Conservation (phyloP, 2,329 filamentous ascomycete genomes). For the Annulohypoxylon truncatum region DNA sequence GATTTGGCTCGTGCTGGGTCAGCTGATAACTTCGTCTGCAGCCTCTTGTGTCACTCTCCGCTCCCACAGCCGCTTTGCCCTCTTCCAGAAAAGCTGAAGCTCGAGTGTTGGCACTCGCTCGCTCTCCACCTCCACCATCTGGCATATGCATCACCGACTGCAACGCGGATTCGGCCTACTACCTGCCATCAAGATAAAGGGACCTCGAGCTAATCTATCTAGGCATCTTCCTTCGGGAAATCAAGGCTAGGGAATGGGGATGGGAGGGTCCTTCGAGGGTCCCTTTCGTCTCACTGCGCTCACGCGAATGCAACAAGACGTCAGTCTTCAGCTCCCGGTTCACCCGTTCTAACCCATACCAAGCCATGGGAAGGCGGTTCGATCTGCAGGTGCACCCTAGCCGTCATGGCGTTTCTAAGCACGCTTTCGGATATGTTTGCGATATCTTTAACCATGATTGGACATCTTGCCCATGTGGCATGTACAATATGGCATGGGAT, state of each 20-base stretch:
- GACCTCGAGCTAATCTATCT: slow-evolving; percentile 22
- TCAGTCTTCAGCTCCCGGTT: slow-evolving; percentile 36
- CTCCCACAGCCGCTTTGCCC: slow-evolving; percentile 30
- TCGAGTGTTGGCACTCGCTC: slow-evolving; percentile 21
- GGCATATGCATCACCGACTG: slow-evolving; percentile 37
- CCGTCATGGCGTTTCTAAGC: slow-evolving; percentile 27
- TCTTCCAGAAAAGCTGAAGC: slow-evolving; percentile 29
- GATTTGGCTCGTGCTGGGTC: slow-evolving; percentile 29
- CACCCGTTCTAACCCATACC: slow-evolving; percentile 31
- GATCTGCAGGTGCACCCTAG: slow-evolving; percentile 35
- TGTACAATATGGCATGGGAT: slow-evolving; percentile 37
- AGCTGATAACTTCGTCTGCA: slow-evolving; percentile 40
- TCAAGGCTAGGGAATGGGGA: slow-evolving; percentile 13
- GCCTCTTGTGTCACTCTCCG: slow-evolving; percentile 39
- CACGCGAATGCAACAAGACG: slow-evolving; percentile 38
- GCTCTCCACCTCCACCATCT: slow-evolving; percentile 33
- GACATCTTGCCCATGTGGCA: slow-evolving; percentile 35
- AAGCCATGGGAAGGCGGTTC: slow-evolving; percentile 29
- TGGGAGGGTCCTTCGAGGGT: slow-evolving; percentile 14
- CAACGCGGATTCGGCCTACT: slow-evolving; percentile 31
- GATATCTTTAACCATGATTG: slow-evolving; percentile 31
- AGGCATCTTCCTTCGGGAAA: slow-evolving; percentile 22
- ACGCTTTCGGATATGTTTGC: slow-evolving; percentile 40
- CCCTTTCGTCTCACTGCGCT: slow-evolving; percentile 11
- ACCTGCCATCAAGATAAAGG: slow-evolving; percentile 41